Evolutionary conservation across 805 yeast species (phyloP), one percentile per base, ranked within the genome.

Genomic region (Starmerella stellata): DNA sequence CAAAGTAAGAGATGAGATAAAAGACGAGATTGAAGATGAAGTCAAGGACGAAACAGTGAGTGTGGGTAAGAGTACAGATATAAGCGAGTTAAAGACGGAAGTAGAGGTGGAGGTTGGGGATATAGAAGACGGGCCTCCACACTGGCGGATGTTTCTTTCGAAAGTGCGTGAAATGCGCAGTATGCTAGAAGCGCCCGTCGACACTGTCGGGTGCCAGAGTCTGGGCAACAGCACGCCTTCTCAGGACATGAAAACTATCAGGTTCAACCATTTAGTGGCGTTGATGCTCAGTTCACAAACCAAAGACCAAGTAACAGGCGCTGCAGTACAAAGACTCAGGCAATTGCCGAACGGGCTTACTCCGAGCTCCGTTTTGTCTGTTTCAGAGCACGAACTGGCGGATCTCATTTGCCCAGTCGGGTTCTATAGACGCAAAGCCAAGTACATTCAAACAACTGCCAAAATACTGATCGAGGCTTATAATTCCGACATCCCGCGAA

Each of bases 261-360:
- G 95, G 36, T 76, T 75, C 51, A 95, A 83, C 55, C 62, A 80
- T 27, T 62, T 85, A 25, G 64, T 83, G 0, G 74, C 93, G 3
- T 63, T 85, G 37, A 79, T 85, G 85, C 69, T 85, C 23, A 79
- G 93, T 8, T 70, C 95, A 0, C 95, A 85, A 49, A 85, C 96
- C 2, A 83, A 78, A 52, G 96, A 85, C 56, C 93, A 81, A 54
- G 71, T 75, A 35, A 85, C 81, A 44, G 78, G 66, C 38, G 68
- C 66, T 31, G 92, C 90, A 0, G 77, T 83, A 74, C 54, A 55
- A 14, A 66, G 59, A 23, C 59, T 87, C 45, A 74, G 79, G 36
- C 48, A 51, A 28, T 61, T 66, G 46, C 59, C 75, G 2, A 61
- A 66, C 2, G 58, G 55, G 3, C 52, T 62, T 23, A 53, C 52